phyloP scores from a whole-genome alignment of 805 yeast species.

The Yarrowia osloensis region DNA sequence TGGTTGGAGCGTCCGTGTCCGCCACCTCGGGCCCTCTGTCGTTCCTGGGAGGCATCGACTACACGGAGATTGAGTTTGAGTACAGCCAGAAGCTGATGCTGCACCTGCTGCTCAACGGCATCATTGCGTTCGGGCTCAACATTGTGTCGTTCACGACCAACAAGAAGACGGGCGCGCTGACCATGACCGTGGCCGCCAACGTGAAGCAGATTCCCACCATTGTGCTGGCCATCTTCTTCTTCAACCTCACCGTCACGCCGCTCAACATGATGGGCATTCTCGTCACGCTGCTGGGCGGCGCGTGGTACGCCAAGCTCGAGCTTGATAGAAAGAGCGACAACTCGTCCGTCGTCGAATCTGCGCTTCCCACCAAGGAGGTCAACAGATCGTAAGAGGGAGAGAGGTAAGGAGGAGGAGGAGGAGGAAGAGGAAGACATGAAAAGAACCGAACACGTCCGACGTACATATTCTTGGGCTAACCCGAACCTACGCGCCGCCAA shows the following conservation, averaged over 20 bases:
- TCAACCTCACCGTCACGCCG: conserved; percentile 38
- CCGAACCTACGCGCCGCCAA: neutral
- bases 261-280: conserved; percentile 38
- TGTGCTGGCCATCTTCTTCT: conserved; percentile 38
- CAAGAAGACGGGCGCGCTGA: conserved; percentile 40
- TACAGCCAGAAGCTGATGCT: conserved; percentile 33
- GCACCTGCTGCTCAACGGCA: conserved; percentile 37
- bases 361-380: conserved; percentile 3
- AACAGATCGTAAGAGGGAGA: neutral
- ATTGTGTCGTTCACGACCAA: conserved; percentile 40
- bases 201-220: conserved; percentile 40
- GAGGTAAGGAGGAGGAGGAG: neutral
- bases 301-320: conserved; percentile 38
- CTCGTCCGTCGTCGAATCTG: neutral
- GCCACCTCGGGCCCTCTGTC: neutral
- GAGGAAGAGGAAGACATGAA: neutral
- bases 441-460: neutral
- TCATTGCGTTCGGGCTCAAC: conserved; percentile 39
- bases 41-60: conserved; percentile 31
- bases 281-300: conserved; percentile 39
- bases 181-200: conserved; percentile 41
- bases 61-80: conserved; percentile 33
- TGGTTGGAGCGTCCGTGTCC: neutral
- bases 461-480: neutral
- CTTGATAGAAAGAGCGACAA: conserved; percentile 30